Conservation (phyloP, 331 rosid genomes). For the Quercus tomentella region DNA sequence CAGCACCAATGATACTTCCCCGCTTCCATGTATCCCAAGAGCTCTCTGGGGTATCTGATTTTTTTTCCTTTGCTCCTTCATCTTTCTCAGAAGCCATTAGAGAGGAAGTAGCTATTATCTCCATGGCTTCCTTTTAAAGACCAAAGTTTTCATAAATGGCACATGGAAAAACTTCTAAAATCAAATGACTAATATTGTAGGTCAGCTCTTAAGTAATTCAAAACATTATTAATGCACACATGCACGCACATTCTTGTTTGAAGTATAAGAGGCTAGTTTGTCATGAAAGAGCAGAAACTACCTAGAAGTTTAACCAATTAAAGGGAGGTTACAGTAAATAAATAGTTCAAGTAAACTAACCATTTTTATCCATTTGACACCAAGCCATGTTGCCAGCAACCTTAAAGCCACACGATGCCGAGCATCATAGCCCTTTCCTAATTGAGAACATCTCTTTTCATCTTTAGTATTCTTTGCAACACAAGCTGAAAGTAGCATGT, state of each 20-base stretch:
- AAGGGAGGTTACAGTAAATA: background rate
- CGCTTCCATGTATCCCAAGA: conserved; percentile 18
- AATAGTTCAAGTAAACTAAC: background rate
- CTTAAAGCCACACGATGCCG: conserved; percentile 24
- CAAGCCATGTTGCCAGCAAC: conserved; percentile 28
- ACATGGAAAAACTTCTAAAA: background rate
- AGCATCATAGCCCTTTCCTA: conserved; percentile 27
- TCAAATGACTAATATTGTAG: background rate
- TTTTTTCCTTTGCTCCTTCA: background rate
- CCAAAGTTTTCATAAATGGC: background rate
- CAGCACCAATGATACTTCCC: conserved; percentile 32
- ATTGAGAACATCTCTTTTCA: background rate
- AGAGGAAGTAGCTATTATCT: conserved; percentile 25
- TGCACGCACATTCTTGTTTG: background rate
- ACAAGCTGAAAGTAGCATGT: conserved; percentile 20
- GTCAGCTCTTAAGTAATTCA: background rate
- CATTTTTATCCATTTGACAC: conserved; percentile 23
- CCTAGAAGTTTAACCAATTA: background rate
- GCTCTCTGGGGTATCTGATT: background rate
- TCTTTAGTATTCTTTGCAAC: conserved; percentile 9
- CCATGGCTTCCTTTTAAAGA: conserved; percentile 25
- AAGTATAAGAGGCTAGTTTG: background rate
- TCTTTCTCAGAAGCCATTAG: conserved; percentile 8
- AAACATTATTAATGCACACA: background rate
- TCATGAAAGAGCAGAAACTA: background rate